Conservation (phyloP, 148 eudicot genomes). For the Cornus controversa region DNA sequence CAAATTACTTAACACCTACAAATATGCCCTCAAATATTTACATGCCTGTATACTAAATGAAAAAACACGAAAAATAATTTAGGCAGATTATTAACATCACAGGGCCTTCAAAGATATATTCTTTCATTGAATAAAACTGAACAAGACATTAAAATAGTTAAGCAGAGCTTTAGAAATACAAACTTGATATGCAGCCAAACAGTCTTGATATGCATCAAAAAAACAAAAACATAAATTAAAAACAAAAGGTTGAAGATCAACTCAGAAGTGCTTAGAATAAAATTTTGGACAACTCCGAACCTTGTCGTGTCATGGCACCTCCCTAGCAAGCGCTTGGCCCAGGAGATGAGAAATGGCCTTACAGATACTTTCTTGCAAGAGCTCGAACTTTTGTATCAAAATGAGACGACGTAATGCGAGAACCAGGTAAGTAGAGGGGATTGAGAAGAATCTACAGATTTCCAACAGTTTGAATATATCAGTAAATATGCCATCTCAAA, state of each 20-base stretch:
- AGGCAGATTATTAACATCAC: not conserved
- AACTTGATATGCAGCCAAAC: not conserved
- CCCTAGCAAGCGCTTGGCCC: not conserved
- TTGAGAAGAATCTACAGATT: constrained; percentile 77
- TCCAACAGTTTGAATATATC: not conserved
- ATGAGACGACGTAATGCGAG: constrained; percentile 87
- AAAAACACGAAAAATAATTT: no score
- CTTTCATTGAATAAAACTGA: not conserved
- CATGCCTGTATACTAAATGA: not conserved
- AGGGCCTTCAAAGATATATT: not conserved
- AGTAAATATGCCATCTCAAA: not conserved
- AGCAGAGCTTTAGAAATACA: not conserved
- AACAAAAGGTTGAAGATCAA: not conserved
- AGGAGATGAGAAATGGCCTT: constrained; percentile 21
- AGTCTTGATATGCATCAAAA: not conserved
- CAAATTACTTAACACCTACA: not conserved
- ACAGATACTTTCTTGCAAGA: constrained; percentile 85
- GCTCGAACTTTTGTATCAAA: constrained; percentile 97
- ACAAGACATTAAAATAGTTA: not conserved
- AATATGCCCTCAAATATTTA: not conserved
- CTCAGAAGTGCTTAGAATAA: not conserved
- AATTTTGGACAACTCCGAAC: not conserved
- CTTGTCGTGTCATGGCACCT: not conserved
- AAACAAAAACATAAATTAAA: not conserved
- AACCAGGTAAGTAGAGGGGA: constrained; percentile 89